These are phyloP conservation scores for Galeopsis tetrahit DNA, from an alignment of 257 asterid species.

Conservation along the genomic window DNA sequence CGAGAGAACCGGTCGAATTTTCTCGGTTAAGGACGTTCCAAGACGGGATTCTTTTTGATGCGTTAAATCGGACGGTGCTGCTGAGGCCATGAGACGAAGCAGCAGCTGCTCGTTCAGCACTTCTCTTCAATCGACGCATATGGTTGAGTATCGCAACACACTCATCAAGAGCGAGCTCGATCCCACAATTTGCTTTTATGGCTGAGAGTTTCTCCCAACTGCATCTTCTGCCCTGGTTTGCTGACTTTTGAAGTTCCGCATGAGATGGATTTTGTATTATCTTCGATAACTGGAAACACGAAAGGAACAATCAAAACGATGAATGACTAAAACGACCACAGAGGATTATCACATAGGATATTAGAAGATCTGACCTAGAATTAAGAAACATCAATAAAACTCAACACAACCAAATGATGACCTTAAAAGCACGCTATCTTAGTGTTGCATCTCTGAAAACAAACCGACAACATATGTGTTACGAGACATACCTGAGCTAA, in stretches of 20 bases:
- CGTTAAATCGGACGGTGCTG: conserved; percentile 60
- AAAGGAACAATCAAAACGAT: background rate
- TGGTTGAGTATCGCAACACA: conserved; percentile 87
- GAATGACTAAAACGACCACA: background rate
- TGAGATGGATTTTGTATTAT: conserved; percentile 87
- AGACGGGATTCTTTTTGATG: conserved; percentile 83
- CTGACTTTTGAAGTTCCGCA: conserved; percentile 78
- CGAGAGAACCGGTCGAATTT: conserved; percentile 89
- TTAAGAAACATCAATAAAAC: no score
- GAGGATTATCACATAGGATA: background rate
- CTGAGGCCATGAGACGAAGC: conserved; percentile 64
- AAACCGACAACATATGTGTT: background rate
- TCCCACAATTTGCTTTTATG: conserved; percentile 92
- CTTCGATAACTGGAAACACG: conserved; percentile 65
- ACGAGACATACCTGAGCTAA: conserved; percentile 73
- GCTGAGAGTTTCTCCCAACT: conserved; percentile 98
- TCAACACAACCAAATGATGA: no score
- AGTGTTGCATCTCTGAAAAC: background rate
- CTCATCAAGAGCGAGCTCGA: conserved; percentile 92
- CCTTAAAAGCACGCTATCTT: no score
- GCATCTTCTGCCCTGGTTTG: conserved; percentile 92
- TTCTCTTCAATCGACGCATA: conserved; percentile 83
- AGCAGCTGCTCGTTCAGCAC: conserved; percentile 88
- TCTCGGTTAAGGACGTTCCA: conserved; percentile 92
- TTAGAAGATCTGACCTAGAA: background rate